A percentile compares a stretch with the other conserved stretches of the same genome.
Evolutionary conservation across 2,329 filamentous ascomycete genomes (phyloP).

Genomic region (Coniochaeta pulveracea): DNA sequence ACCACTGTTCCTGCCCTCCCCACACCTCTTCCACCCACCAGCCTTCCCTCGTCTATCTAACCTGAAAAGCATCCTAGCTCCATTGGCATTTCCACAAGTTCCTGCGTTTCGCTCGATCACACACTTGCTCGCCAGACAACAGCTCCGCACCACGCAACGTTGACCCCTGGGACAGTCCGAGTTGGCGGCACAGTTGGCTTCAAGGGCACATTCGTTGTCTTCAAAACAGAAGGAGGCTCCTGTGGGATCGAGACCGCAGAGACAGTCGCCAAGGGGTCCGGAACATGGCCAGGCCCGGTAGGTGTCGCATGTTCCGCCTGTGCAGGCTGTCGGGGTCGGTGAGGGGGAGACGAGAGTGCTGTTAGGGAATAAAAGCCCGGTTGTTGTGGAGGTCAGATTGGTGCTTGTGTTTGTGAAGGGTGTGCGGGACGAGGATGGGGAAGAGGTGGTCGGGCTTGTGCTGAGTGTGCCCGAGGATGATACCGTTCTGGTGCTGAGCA

Average conservation of each 20-base stretch:
- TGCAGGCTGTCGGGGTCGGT: slow-evolving; percentile 1
- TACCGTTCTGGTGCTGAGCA: not conserved
- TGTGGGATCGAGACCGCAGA: slow-evolving; percentile 8
- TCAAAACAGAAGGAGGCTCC: slow-evolving; percentile 9
- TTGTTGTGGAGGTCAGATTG: slow-evolving; percentile 1
- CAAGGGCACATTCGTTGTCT: slow-evolving; percentile 7
- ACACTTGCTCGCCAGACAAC: slow-evolving; percentile 8
- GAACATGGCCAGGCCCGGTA: slow-evolving; percentile 8
- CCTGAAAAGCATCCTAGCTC: not conserved
- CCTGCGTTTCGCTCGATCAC: slow-evolving; percentile 1
- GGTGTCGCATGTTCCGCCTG: slow-evolving; percentile 6
- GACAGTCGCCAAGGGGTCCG: slow-evolving; percentile 7
- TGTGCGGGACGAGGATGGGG: not conserved
- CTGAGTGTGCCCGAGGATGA: not conserved
- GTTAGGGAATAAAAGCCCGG: not conserved
- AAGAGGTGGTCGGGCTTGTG: slow-evolving; percentile 1
- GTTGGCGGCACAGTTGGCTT: slow-evolving; percentile 5
- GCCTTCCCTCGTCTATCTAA: slow-evolving; percentile 3
- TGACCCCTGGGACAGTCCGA: slow-evolving; percentile 4
- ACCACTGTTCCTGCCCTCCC: not conserved
- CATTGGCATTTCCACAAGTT: not conserved
- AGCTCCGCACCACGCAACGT: slow-evolving; percentile 7
- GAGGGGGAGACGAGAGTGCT: not conserved
- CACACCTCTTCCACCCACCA: not conserved
- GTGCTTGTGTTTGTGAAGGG: not conserved